phyloP scores from a whole-genome alignment of 805 yeast species.

The Kurtzmaniella fragi region DNA sequence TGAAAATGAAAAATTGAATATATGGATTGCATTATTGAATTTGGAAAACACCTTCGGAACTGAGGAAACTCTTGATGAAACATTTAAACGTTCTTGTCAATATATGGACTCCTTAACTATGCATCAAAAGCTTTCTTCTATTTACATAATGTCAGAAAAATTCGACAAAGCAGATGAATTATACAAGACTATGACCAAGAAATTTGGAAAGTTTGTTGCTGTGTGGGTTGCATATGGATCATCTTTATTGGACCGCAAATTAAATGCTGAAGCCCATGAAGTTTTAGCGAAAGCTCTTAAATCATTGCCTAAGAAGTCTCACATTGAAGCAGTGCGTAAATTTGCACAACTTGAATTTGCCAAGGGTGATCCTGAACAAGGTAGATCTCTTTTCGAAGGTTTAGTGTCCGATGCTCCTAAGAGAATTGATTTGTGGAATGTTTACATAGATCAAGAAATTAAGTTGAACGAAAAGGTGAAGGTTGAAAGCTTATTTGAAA shows the following conservation, averaged over 20 bases:
- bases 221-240: constrained; percentile 85
- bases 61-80: constrained; percentile 72
- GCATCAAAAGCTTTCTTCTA: constrained; percentile 74
- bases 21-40: constrained; percentile 93
- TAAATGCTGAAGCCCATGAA: constrained; percentile 60
- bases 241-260: constrained; percentile 58
- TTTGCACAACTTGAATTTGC: constrained; percentile 85
- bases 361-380: constrained; percentile 91
- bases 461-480: constrained; percentile 61
- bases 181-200: constrained; percentile 64
- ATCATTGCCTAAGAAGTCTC: constrained; percentile 64
- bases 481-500: constrained; percentile 76
- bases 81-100: constrained; percentile 80
- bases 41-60: constrained; percentile 93
- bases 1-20: constrained; percentile 86
- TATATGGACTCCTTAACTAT: constrained; percentile 84
- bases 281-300: constrained; percentile 72
- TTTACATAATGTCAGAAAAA: constrained; percentile 72
- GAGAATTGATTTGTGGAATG: constrained; percentile 92
- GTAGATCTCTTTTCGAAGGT: constrained; percentile 92
- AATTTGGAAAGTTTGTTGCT: constrained; percentile 64
- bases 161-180: constrained; percentile 62
- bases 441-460: constrained; percentile 89
- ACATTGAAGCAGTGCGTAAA: constrained; percentile 76
- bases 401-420: constrained; percentile 84